A percentile compares a stretch with the other conserved stretches of the same genome.
Conservation (phyloP, 345 rosid genomes). For the Rhodamnia rubescens region DNA sequence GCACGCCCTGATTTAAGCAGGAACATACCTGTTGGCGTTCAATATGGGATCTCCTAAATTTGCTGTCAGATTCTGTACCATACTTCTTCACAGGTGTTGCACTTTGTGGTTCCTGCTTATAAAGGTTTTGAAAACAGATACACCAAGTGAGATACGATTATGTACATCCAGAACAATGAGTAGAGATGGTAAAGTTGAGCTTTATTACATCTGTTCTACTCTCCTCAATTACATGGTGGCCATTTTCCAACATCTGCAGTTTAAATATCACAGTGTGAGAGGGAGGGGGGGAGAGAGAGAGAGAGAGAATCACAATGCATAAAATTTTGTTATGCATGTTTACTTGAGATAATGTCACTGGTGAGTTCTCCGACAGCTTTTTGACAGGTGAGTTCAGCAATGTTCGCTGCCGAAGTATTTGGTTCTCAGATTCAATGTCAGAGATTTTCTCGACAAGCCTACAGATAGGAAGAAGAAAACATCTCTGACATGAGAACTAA, state of each 20-base stretch:
- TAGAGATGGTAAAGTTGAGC: background rate
- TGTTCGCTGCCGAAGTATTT: conserved; percentile 70
- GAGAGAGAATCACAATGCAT: background rate
- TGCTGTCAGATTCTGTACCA: conserved; percentile 63
- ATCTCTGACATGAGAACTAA: conserved; percentile 1
- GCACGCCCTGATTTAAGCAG: background rate
- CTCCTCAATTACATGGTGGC: conserved; percentile 53
- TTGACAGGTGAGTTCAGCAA: conserved; percentile 37
- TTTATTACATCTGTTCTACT: conserved; percentile 40
- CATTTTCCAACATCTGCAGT: conserved; percentile 79
- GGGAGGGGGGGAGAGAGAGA: conserved; percentile 1
- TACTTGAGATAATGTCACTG: conserved; percentile 38
- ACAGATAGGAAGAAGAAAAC: conserved; percentile 16
- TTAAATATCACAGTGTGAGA: background rate
- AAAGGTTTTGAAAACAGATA: background rate
- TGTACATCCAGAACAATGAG: background rate
- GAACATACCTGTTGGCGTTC: conserved; percentile 81
- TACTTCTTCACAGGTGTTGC: conserved; percentile 46
- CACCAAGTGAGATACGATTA: background rate
- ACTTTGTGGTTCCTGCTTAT: conserved; percentile 57
- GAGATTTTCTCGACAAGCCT: conserved; percentile 86
- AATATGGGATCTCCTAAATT: conserved; percentile 50
- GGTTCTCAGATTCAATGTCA: conserved; percentile 80
- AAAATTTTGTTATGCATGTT: conserved; percentile 1
- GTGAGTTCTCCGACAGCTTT: conserved; percentile 46